These are phyloP conservation scores for Neoboletus brunneissimus DNA, from an alignment of 768 basidiomycete species.

Conservation along the genomic window DNA sequence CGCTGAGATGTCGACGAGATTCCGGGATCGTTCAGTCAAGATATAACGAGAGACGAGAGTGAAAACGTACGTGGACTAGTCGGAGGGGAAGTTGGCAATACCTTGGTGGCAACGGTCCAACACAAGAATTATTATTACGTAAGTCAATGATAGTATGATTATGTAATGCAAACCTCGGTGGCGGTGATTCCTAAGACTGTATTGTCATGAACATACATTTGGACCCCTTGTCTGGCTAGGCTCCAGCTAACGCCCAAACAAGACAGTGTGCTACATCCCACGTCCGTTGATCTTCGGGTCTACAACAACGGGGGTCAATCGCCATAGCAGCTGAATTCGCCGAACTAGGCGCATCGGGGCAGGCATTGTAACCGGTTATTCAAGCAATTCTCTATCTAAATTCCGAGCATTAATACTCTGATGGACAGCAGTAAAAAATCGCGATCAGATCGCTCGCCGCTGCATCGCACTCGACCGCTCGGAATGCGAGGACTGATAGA, in stretches of 20 bases:
- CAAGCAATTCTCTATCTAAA: constrained; percentile 15
- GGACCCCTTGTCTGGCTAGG: not conserved
- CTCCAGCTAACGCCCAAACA: not conserved
- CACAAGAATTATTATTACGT: constrained; percentile 7
- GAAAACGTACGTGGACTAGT: constrained; percentile 6
- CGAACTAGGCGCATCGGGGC: constrained; percentile 17
- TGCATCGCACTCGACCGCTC: constrained; percentile 10
- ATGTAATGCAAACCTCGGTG: constrained; percentile 2
- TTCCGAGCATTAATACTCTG: not conserved
- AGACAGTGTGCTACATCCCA: not conserved
- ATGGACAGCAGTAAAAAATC: constrained; percentile 9
- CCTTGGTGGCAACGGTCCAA: not conserved
- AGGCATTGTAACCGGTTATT: constrained; percentile 7
- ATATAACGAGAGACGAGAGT: not conserved
- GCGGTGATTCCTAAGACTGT: not conserved
- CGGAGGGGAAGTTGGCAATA: not conserved
- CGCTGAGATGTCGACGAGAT: not conserved
- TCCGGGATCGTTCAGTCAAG: not conserved
- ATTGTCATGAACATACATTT: not conserved
- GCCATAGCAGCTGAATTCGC: constrained; percentile 18
- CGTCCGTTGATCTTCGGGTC: constrained; percentile 13
- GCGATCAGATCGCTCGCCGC: constrained; percentile 27
- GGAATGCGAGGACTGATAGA: constrained; percentile 21
- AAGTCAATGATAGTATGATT: constrained; percentile 3
- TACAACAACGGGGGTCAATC: constrained; percentile 17